These are phyloP conservation scores for Kodamaea ohmeri DNA, from an alignment of 1,139 yeast species.

Conservation along the genomic window DNA sequence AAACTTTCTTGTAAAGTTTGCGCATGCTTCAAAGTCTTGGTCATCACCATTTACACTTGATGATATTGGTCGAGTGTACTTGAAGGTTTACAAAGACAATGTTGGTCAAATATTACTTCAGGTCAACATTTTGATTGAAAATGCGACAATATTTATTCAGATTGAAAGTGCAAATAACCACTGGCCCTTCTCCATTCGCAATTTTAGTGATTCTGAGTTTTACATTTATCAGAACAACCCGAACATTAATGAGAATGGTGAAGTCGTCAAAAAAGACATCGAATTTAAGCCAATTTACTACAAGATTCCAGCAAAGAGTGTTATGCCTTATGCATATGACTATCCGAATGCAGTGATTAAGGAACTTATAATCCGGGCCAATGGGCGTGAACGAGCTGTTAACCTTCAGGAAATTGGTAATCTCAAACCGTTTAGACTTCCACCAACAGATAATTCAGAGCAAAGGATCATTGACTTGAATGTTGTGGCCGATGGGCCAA, in stretches of 20 bases:
- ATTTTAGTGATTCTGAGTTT: conserved; percentile 83
- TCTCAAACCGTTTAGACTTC: conserved; percentile 78
- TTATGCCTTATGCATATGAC: conserved; percentile 99
- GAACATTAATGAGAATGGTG: conserved; percentile 70
- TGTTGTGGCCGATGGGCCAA: conserved; percentile 95
- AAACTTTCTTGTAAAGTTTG: conserved; percentile 57
- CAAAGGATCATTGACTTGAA: conserved; percentile 73
- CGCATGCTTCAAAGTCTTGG: conserved; percentile 65
- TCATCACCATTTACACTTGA: conserved; percentile 84
- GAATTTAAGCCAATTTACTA: conserved; percentile 74
- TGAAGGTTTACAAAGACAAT: conserved; percentile 63
- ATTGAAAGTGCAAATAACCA: conserved; percentile 67
- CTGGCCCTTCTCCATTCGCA: conserved; percentile 94
- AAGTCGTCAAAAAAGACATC: conserved; percentile 43
- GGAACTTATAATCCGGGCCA: conserved; percentile 70
- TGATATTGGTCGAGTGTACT: conserved; percentile 77
- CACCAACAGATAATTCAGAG: conserved; percentile 43
- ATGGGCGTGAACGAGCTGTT: conserved; percentile 72
- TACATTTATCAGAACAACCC: conserved; percentile 86
- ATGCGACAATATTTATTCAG: conserved; percentile 77
- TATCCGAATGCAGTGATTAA: conserved; percentile 87
- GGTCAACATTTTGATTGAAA: conserved; percentile 71
- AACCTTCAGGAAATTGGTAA: conserved; percentile 93
- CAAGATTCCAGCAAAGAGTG: conserved; percentile 81
- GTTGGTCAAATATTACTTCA: conserved; percentile 69